phyloP scores from a whole-genome alignment of 2,329 filamentous ascomycete species.

The Fusarium sp. region DNA sequence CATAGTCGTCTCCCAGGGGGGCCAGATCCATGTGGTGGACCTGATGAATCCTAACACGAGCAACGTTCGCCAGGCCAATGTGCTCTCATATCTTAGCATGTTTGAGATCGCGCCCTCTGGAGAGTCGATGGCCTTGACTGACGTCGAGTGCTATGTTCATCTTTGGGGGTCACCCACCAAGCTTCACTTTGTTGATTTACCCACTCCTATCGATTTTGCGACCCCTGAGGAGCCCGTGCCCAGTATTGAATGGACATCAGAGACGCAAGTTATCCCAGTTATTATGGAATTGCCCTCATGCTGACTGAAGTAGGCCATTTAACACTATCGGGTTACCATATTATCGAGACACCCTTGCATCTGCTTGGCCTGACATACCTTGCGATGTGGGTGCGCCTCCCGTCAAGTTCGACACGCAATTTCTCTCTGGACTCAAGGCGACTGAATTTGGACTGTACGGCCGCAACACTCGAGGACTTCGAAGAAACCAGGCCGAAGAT shows the following conservation, averaged over 20 bases:
- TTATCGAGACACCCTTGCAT: conserved; percentile 88
- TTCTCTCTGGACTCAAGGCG: conserved; percentile 75
- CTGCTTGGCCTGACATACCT: conserved; percentile 88
- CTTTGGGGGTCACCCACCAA: conserved; percentile 91
- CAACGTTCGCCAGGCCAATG: conserved; percentile 85
- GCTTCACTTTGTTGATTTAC: conserved; percentile 86
- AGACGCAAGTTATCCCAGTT: conserved; percentile 67
- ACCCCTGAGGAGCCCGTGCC: conserved; percentile 71
- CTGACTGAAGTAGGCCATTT: conserved; percentile 69
- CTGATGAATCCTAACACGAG: conserved; percentile 93
- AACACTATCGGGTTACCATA: conserved; percentile 92
- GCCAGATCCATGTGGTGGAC: conserved; percentile 95
- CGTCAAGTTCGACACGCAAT: conserved; percentile 76
- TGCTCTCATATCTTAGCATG: conserved; percentile 78
- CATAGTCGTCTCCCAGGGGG: conserved; percentile 90
- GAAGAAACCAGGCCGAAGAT: conserved; percentile 86
- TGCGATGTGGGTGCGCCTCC: conserved; percentile 90
- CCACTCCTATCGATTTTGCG: conserved; percentile 81
- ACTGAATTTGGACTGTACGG: conserved; percentile 84
- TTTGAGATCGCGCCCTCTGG: conserved; percentile 91
- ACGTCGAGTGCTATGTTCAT: conserved; percentile 82
- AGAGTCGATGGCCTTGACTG: conserved; percentile 84
- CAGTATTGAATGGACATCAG: conserved; percentile 75
- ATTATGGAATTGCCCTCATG: not conserved
- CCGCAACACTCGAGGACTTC: conserved; percentile 77